Base-by-base conservation (phyloP, 495 filamentous ascomycete genomes). In the Penicillium cosmopolitanum region DNA sequence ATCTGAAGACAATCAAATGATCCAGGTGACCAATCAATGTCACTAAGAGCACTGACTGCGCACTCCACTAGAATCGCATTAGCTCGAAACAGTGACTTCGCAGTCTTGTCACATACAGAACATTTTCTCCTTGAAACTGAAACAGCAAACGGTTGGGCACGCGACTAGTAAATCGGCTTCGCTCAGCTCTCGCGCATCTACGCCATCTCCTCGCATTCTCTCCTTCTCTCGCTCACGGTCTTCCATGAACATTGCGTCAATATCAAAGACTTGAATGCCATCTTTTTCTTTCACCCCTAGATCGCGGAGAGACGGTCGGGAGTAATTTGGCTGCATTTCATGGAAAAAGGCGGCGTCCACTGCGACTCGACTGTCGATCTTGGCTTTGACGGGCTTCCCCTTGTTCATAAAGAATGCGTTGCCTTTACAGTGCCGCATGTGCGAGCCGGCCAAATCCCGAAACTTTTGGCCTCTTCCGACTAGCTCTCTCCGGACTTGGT, bases 241-340 rank as follows among this genome's bases (percentile, higher is more conserved):
- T 42, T 61, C 58, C 15, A 50, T 58, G 19, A 67, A 46, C n/a
- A 60, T 47, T 31, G 54, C 34, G 61, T 55, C 60, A 34, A 60
- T 50, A 15, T 66, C 43, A 58, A 68, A 35, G 28, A 59, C 36
- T 56, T 51, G 2, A 58, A 62, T 58, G 7, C 63, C 51, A 44
- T 46, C 33, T 34, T 58, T 58, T n/a, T 62, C 55, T 10, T 65
- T 56, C 4, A 55, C 44, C 38, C 34, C 50, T 9, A 56, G 40
- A 7, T 62, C 51, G 40, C 55, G 55, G 50, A 65, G 58, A 47
- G 38, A 61, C 13, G 68, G 68, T 58, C 65, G 54, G 50, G 62
- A 52, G 68, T 70, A 70, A 38, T 73, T 71, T 48, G 61, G 70
- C 64, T 69, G 50, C 35, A 62, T 64, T 62, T 73, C 19, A 51